phyloP scores from a whole-genome alignment of 371 early-diverging fungal species.

The Zancudomyces culisetae region DNA sequence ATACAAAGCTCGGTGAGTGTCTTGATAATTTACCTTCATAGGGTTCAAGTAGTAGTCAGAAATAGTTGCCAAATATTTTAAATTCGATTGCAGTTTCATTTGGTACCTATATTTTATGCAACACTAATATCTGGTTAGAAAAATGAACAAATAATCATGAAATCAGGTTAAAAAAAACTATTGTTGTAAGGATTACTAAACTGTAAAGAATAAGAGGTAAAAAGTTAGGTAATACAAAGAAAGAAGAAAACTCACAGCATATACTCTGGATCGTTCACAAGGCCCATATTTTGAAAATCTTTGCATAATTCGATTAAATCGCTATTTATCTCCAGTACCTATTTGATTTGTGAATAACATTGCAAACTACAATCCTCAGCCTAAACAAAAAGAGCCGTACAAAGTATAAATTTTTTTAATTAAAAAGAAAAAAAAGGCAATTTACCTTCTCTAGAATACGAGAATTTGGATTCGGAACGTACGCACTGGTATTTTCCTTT shows the following conservation, averaged over 20 bases:
- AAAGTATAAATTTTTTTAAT: too few relatives aligned
- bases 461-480: slow-evolving; percentile 18
- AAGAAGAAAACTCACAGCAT: slow-evolving; percentile 9
- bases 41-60: slow-evolving; percentile 27
- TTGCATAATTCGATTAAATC: slow-evolving; percentile 30
- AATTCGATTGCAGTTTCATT: slow-evolving; percentile 31
- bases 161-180: background rate
- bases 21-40: background rate
- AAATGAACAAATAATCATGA: background rate
- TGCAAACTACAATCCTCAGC: background rate
- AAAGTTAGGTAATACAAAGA: background rate
- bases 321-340: slow-evolving; percentile 28
- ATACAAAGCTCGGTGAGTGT: background rate
- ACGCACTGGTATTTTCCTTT: slow-evolving; percentile 5
- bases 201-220: background rate
- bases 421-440: background rate
- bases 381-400: too few relatives aligned
- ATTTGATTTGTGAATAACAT: slow-evolving; percentile 4
- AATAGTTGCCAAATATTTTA: slow-evolving; percentile 33
- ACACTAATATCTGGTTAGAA: background rate
- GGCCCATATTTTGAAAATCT: slow-evolving; percentile 35
- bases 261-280: slow-evolving; percentile 32
- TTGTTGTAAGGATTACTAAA: background rate
- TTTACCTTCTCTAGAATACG: slow-evolving; percentile 18
- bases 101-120: slow-evolving; percentile 15